A percentile compares a stretch with the other conserved stretches of the same genome.
Evolutionary conservation across 2,329 filamentous ascomycete species (phyloP).

Genomic region (Alternaria consortialis): DNA sequence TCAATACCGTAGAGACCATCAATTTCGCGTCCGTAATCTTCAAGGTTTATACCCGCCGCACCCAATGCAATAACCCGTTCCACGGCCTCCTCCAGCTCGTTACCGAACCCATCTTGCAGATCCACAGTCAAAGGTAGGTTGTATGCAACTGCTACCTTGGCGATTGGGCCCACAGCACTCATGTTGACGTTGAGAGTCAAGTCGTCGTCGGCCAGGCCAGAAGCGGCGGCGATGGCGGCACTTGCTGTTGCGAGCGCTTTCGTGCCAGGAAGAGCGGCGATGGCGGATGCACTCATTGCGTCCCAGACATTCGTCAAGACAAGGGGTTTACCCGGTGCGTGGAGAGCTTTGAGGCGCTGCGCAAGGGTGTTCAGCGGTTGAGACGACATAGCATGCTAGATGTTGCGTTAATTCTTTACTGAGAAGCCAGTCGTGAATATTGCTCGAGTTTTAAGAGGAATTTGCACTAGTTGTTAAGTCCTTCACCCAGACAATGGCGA

Average conservation of each 20-base stretch:
- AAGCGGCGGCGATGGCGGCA: constrained; percentile 45
- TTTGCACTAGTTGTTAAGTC: too few species aligned
- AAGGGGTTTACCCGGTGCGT: constrained; percentile 61
- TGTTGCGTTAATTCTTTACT: too few species aligned
- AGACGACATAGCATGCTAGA: not conserved
- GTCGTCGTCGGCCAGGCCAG: constrained; percentile 46
- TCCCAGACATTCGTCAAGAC: constrained; percentile 67
- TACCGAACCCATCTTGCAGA: constrained; percentile 67
- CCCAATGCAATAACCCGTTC: constrained; percentile 59
- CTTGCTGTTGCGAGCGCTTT: constrained; percentile 53
- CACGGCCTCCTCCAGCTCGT: constrained; percentile 59
- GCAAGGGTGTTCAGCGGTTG: not conserved
- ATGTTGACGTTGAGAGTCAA: constrained; percentile 64
- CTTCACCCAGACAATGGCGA: too few species aligned
- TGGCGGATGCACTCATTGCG: constrained; percentile 56
- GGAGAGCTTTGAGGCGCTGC: constrained; percentile 51
- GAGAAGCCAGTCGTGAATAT: too few species aligned
- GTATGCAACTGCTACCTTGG: constrained; percentile 52
- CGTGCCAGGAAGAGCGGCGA: constrained; percentile 57
- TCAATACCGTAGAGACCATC: constrained; percentile 54
- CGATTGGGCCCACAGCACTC: constrained; percentile 57
- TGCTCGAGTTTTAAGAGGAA: too few species aligned
- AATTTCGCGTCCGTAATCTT: constrained; percentile 56
- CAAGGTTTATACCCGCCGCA: constrained; percentile 67
- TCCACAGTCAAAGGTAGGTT: constrained; percentile 65